A percentile compares a stretch with the other conserved stretches of the same genome.
These are phyloP conservation scores for Curvularia lunata DNA, from an alignment of 2,329 filamentous ascomycete genomes.

Conservation along the genomic window DNA sequence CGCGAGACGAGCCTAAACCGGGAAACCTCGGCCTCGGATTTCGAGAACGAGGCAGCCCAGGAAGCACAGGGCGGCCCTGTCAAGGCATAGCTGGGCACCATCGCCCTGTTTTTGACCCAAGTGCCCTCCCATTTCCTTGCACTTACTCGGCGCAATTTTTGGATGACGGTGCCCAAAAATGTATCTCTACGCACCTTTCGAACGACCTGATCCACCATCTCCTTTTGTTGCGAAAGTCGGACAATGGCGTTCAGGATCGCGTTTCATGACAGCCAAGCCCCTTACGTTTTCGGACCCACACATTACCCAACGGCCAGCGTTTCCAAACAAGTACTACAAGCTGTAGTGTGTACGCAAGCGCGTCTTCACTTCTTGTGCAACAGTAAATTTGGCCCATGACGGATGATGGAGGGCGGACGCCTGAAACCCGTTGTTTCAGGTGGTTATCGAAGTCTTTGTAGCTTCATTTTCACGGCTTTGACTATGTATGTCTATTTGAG, in stretches of 20 bases:
- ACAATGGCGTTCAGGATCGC: conserved; percentile 27
- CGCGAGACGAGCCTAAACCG: conserved; percentile 78
- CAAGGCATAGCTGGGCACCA: conserved; percentile 26
- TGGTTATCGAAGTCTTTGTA: neutral
- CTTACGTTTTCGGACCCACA: conserved; percentile 5
- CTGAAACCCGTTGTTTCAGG: neutral
- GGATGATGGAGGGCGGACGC: too few relatives aligned
- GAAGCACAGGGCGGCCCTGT: conserved; percentile 22
- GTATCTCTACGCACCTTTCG: conserved; percentile 21
- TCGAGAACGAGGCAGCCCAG: conserved; percentile 48
- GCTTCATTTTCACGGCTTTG: conserved; percentile 10
- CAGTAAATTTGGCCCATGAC: conserved; percentile 2
- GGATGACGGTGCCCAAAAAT: conserved; percentile 24
- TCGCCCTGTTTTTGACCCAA: conserved; percentile 3
- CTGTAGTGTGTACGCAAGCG: neutral
- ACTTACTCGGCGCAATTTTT: conserved; percentile 14
- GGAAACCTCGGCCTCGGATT: conserved; percentile 74
- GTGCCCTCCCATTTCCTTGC: conserved; percentile 3
- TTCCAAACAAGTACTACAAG: neutral
- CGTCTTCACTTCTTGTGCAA: conserved; percentile 30
- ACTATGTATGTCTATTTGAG: conserved; percentile 14
- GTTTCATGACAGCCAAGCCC: conserved; percentile 8
- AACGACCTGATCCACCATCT: conserved; percentile 20
- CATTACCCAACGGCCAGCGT: conserved; percentile 12
- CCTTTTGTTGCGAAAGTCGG: conserved; percentile 12